Percentiles rank a stretch among this genome's conserved stretches.
These are phyloP conservation scores for Oenanthe javanica DNA, from an alignment of 140 eudicot species.

Conservation along the genomic window DNA sequence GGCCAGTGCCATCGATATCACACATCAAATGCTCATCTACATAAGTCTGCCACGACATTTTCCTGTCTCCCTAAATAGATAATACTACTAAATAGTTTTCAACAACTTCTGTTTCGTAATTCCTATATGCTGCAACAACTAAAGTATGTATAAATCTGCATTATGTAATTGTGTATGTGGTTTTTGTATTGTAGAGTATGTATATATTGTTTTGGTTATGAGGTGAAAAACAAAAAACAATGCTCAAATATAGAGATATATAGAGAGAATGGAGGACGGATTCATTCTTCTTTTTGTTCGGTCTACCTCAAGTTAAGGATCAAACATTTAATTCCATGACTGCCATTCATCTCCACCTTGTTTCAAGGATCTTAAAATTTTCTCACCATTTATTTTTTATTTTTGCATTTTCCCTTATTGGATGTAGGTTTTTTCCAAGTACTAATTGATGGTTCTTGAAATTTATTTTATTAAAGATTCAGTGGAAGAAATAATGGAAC, in stretches of 20 bases:
- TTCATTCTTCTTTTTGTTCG: background rate
- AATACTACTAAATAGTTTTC: background rate
- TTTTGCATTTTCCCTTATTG: background rate
- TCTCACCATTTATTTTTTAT: background rate
- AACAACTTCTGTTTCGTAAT: background rate
- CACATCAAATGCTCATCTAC: slow-evolving; percentile 71
- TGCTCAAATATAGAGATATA: background rate
- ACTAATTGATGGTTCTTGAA: background rate
- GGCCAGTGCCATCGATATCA: slow-evolving; percentile 46
- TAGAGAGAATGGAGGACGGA: background rate
- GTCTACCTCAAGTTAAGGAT: background rate
- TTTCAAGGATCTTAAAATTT: slow-evolving; percentile 3
- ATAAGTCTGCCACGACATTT: slow-evolving; percentile 77
- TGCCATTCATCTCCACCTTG: background rate
- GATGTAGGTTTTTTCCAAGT: background rate
- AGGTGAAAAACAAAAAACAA: background rate
- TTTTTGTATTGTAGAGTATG: background rate
- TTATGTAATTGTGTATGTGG: background rate
- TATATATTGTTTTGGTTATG: background rate
- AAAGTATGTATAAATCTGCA: background rate
- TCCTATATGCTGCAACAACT: background rate
- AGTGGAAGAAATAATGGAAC: too few species aligned
- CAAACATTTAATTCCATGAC: background rate
- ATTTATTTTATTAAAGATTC: background rate
- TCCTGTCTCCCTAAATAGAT: background rate